Percentiles rank a stretch among this genome's conserved stretches.
phyloP scores from a whole-genome alignment of 2,329 filamentous ascomycete genomes.

The Penicillium sp. region DNA sequence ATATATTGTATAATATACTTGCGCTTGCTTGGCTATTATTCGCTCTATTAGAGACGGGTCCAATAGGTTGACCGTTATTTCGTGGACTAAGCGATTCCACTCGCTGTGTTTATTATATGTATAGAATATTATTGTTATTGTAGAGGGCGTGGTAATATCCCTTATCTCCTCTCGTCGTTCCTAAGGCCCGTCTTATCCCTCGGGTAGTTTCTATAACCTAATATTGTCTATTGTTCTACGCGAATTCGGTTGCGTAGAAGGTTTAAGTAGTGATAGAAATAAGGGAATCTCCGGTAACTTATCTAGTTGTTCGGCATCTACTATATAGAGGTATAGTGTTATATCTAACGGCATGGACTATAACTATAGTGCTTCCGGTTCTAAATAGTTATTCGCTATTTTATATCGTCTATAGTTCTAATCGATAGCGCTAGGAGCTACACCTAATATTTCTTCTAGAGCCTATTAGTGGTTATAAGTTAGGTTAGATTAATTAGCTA shows the following conservation, averaged over 20 bases:
- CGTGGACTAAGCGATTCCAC: slow-evolving; percentile 8
- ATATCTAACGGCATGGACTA: not conserved
- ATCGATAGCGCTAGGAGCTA: not conserved
- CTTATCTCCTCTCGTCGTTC: slow-evolving; percentile 1
- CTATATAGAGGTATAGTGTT: too few relatives aligned
- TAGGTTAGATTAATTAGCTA: not conserved
- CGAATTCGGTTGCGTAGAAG: too few relatives aligned
- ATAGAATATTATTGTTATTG: slow-evolving; percentile 8
- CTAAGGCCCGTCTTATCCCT: not conserved
- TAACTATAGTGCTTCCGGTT: not conserved
- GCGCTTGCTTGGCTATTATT: slow-evolving; percentile 13
- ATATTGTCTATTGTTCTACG: too few relatives aligned
- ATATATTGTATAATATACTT: slow-evolving; percentile 9
- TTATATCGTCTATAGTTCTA: slow-evolving; percentile 1
- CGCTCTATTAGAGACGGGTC: slow-evolving; percentile 11
- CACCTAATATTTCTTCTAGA: not conserved
- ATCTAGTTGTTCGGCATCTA: too few relatives aligned
- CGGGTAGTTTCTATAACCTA: too few relatives aligned
- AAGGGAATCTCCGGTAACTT: too few relatives aligned
- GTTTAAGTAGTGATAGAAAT: too few relatives aligned
- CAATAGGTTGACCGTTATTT: slow-evolving; percentile 13
- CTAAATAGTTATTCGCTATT: slow-evolving; percentile 1
- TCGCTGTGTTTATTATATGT: slow-evolving; percentile 8
- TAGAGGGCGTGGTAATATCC: slow-evolving; percentile 1
- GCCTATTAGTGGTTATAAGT: not conserved